Conservation (phyloP, 139 green algal genomes). For the Pseudopediastrum boryanum region DNA sequence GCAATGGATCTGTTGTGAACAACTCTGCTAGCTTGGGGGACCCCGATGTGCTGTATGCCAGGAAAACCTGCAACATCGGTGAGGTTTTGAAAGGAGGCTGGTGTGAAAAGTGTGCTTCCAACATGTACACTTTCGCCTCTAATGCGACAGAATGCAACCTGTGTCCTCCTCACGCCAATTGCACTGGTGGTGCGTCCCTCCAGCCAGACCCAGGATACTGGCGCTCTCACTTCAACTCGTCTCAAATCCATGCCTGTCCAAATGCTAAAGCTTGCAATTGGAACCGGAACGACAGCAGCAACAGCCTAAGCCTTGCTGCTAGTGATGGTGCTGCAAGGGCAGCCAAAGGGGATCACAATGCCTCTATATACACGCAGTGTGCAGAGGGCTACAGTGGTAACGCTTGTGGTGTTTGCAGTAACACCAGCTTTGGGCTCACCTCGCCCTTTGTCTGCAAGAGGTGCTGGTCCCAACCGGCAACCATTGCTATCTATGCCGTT, state of each 20-base stretch:
- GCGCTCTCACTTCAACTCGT: conserved; percentile 1
- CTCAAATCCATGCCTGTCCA: conserved; percentile 12
- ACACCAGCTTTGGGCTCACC: not conserved
- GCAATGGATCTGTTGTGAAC: not conserved
- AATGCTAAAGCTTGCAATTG: not conserved
- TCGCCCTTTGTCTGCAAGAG: not conserved
- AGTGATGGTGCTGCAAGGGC: not conserved
- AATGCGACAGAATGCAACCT: not conserved
- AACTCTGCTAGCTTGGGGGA: conserved; percentile 12
- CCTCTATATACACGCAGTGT: conserved; percentile 15
- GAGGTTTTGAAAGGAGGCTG: not conserved
- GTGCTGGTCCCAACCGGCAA: not conserved
- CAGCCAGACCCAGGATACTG: not conserved
- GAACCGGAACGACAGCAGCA: not conserved
- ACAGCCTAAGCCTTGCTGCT: not conserved
- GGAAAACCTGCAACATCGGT: not conserved
- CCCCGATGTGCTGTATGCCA: not conserved
- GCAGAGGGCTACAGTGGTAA: not conserved
- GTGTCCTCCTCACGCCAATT: not conserved
- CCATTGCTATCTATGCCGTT: not conserved
- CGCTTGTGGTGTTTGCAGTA: not conserved
- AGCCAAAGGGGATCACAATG: not conserved
- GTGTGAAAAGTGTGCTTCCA: not conserved
- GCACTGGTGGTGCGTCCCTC: not conserved
- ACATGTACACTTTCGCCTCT: conserved; percentile 8